These are phyloP conservation scores for Oleoguttula mirabilis DNA, from an alignment of 495 filamentous ascomycete genomes.

Conservation along the genomic window DNA sequence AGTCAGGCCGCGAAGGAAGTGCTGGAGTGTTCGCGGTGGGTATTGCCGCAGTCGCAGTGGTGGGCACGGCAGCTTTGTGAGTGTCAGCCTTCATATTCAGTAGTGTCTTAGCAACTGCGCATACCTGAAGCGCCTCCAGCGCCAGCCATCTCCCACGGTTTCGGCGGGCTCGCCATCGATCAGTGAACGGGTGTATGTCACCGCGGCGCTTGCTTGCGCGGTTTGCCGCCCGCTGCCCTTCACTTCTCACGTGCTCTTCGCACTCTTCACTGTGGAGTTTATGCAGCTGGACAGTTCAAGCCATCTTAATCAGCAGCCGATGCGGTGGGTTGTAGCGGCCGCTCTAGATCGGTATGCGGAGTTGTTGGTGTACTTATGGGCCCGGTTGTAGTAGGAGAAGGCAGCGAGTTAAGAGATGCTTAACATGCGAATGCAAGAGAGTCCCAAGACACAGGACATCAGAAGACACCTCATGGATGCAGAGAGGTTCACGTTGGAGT, in stretches of 20 bases:
- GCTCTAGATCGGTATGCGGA: no score
- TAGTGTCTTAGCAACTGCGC: not conserved
- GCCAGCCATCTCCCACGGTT: conserved; percentile 85
- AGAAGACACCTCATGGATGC: no score
- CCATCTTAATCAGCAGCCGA: no score
- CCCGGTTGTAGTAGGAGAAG: no score
- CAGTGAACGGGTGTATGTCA: no score
- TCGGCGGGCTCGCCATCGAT: conserved; percentile 49
- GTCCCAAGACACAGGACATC: no score
- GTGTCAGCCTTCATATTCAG: conserved; percentile 15
- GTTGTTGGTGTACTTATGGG: no score
- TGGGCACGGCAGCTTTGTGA: conserved; percentile 33
- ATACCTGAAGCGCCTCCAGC: conserved; percentile 39
- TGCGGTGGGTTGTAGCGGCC: no score
- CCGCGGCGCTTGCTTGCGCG: not conserved
- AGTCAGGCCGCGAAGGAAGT: conserved; percentile 68
- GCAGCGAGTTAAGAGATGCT: no score
- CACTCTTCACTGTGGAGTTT: not conserved
- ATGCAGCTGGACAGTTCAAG: not conserved
- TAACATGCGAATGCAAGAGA: no score
- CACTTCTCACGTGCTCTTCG: not conserved
- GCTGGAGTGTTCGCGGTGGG: conserved; percentile 38
- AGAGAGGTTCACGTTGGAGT: no score
- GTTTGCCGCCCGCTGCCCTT: not conserved
- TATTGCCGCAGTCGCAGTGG: conserved; percentile 33